Evolutionary conservation across 257 asterid genomes (phyloP), one percentile per base, ranked within the genome.

Genomic region (Pogostemon cablin): DNA sequence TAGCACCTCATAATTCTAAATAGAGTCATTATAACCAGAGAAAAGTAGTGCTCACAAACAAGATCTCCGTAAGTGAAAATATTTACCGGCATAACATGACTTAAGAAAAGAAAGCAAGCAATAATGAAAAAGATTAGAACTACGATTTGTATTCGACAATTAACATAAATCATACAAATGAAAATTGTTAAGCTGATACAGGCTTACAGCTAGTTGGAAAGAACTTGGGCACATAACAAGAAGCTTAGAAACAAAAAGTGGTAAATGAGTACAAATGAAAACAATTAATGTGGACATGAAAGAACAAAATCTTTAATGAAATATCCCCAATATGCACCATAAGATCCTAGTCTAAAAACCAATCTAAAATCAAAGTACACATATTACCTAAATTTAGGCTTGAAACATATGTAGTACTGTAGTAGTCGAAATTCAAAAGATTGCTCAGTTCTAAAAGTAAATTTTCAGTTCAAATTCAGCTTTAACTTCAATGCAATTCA

Each of bases 1-100:
- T 15, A n/a, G 50, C 68, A 66, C 15, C n/a, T 59, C 34, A 56
- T 69, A 62, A 62, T 41, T 62, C 50, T 9, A 44, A 37, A 15
- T 10, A 17, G 63, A 17, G 52, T 15, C 11, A 63, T 12, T 37
- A 65, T 9, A 43, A 64, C 53, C 34, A 62, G 40, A 9, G 72
- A 38, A 62, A 63, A 71, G 66, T 32, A 37, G 43, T 8, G 32
- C 12, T 10, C 37, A 37, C 7, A 4, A 32, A 43, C 35, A 69
- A 2, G 56, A 12, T 78, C 52, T 34, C 55, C 20, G 41, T 15
- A 62, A 17, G 46, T 63, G 55, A 53, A 61, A 2, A 9, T 6
- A 4, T n/a, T 10, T 7, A 54, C 25, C 20, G 1, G n/a, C 44
- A 9, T 1, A 38, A 50, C 44, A 42, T 20, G 32, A 62, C 69